A percentile compares a stretch with the other conserved stretches of the same genome.
These are phyloP conservation scores for Pyracantha coccinea DNA, from an alignment of 331 rosid genomes.

Conservation along the genomic window DNA sequence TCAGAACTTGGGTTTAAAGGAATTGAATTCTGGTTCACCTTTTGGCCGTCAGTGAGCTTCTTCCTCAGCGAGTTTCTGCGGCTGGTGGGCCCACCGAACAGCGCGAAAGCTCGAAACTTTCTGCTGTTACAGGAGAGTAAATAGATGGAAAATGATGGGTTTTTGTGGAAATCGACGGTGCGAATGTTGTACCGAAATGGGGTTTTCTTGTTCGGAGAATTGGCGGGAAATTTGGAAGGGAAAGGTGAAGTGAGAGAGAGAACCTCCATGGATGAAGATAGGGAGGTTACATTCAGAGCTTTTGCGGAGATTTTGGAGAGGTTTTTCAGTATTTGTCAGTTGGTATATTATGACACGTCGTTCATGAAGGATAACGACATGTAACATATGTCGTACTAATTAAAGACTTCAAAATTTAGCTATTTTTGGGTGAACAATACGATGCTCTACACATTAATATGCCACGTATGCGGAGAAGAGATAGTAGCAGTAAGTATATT, in stretches of 20 bases:
- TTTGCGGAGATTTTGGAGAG: conserved; percentile 1
- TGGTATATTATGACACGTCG: not conserved
- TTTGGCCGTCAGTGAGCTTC: conserved; percentile 56
- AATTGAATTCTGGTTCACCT: conserved; percentile 43
- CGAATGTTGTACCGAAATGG: conserved; percentile 8
- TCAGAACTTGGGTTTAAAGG: conserved; percentile 30
- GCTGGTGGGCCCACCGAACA: conserved; percentile 43
- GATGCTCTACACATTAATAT: too few relatives aligned
- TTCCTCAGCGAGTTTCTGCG: conserved; percentile 82
- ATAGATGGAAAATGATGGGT: conserved; percentile 17
- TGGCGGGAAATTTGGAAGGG: conserved; percentile 22
- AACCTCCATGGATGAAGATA: conserved; percentile 36
- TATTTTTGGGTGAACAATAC: too few relatives aligned
- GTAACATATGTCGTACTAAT: not conserved
- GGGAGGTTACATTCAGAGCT: not conserved
- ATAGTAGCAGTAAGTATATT: too few relatives aligned
- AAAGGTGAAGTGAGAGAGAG: conserved; percentile 18
- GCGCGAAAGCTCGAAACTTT: conserved; percentile 45
- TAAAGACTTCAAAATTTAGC: too few relatives aligned
- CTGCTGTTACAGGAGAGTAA: conserved; percentile 5
- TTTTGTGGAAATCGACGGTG: conserved; percentile 20
- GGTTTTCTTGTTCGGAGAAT: conserved; percentile 9
- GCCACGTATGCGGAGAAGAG: too few relatives aligned
- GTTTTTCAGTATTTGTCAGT: not conserved
- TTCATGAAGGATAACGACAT: too few relatives aligned